A percentile compares a stretch with the other conserved stretches of the same genome.
These are phyloP conservation scores for Citrus hindsii DNA, from an alignment of 345 rosid genomes.

Conservation along the genomic window DNA sequence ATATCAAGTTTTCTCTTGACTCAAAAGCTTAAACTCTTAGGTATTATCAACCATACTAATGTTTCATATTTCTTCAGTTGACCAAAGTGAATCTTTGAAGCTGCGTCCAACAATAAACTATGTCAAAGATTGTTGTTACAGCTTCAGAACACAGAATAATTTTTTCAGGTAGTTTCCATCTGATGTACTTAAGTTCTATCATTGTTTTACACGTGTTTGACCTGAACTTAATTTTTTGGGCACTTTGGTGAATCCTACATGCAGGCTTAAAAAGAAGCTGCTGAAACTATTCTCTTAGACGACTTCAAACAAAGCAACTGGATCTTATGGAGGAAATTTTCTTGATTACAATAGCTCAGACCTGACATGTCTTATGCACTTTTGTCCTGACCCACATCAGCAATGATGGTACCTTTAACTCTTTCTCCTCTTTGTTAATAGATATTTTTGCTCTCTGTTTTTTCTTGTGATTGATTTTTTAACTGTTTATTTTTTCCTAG, in stretches of 20 bases:
- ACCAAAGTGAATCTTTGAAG: slow-evolving; percentile 85
- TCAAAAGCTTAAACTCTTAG: neutral
- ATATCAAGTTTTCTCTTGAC: neutral
- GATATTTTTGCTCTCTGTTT: neutral
- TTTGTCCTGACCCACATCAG: slow-evolving; percentile 86
- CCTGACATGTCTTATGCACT: slow-evolving; percentile 20
- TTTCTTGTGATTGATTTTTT: neutral
- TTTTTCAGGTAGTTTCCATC: slow-evolving; percentile 50
- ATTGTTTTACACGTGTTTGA: neutral
- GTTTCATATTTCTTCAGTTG: slow-evolving; percentile 46
- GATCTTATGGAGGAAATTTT: slow-evolving; percentile 59
- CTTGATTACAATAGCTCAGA: slow-evolving; percentile 45
- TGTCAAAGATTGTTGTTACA: slow-evolving; percentile 40
- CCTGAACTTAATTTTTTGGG: neutral
- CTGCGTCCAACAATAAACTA: slow-evolving; percentile 66
- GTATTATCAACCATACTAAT: neutral
- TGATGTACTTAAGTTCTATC: neutral
- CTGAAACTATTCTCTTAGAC: slow-evolving; percentile 72
- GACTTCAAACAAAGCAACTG: slow-evolving; percentile 89
- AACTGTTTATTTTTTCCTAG: neutral
- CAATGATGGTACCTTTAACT: slow-evolving; percentile 67
- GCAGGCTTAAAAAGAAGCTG: slow-evolving; percentile 74
- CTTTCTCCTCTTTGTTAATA: neutral
- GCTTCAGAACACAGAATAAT: slow-evolving; percentile 30
- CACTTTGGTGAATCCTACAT: neutral